Percentiles rank a stretch among this genome's conserved stretches.
phyloP scores from a whole-genome alignment of 176 grass and related monocot genomes.

The Echinochloa phyllopogon region DNA sequence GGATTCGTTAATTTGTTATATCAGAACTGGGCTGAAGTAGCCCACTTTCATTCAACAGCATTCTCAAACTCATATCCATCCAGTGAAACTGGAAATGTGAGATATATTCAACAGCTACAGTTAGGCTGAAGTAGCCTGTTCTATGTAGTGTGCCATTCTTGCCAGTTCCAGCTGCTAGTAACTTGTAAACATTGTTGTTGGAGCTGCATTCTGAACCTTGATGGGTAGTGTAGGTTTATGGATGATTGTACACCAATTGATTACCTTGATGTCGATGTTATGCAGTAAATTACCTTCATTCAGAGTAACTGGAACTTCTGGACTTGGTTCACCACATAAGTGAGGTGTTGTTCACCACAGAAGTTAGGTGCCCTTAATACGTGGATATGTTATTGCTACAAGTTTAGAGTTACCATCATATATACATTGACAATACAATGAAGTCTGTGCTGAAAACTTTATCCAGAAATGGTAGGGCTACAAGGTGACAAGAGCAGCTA shows the following conservation, averaged over 20 bases:
- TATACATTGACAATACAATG: constrained; percentile 37
- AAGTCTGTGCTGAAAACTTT: constrained; percentile 20
- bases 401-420: neutral
- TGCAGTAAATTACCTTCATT: neutral
- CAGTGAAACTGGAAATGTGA: constrained; percentile 22
- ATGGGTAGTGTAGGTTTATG: neutral
- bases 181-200: constrained; percentile 26
- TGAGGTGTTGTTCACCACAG: neutral
- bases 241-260: constrained; percentile 15
- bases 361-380: neutral
- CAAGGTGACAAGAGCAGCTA: constrained; percentile 32
- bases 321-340: too few species aligned
- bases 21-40: constrained; percentile 23
- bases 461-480: constrained; percentile 9
- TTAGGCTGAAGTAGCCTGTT: constrained; percentile 42
- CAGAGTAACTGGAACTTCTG: neutral
- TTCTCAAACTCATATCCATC: constrained; percentile 4
- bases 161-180: constrained; percentile 35
- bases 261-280: neutral
- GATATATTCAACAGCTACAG: neutral
- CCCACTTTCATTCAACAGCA: neutral
- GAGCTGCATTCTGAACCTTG: constrained; percentile 19
- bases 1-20: neutral
- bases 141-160: constrained; percentile 20
- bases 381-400: constrained; percentile 7